Evolutionary conservation across 1,139 yeast genomes (phyloP).

Genomic region (Yamadazyma songkhlaensis): DNA sequence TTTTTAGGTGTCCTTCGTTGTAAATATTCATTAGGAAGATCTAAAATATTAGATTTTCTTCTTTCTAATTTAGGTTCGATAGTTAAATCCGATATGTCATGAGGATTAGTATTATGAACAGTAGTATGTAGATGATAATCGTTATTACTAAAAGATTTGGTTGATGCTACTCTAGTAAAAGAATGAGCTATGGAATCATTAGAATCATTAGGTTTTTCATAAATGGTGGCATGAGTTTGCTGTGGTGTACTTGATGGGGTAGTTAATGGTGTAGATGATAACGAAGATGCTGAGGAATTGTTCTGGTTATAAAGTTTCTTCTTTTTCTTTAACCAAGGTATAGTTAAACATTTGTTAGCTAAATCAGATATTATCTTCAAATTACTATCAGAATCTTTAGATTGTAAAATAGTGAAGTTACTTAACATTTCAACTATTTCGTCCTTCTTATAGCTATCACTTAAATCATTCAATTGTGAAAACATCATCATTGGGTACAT

Average conservation of each 20-base stretch:
- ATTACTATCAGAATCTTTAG: constrained; percentile 4
- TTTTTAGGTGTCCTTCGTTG: constrained; percentile 7
- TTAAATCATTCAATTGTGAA: constrained; percentile 54
- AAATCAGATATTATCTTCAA: constrained; percentile 50
- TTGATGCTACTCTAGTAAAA: constrained; percentile 37
- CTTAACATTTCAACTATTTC: constrained; percentile 53
- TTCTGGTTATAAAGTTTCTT: constrained; percentile 2
- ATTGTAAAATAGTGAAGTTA: constrained; percentile 32
- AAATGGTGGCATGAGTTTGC: constrained; percentile 2
- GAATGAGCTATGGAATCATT: constrained; percentile 25
- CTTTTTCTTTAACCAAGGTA: constrained; percentile 50
- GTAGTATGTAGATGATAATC: constrained; percentile 40
- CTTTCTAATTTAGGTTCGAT: constrained; percentile 7
- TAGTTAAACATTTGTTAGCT: constrained; percentile 59
- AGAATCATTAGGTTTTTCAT: constrained; percentile 14
- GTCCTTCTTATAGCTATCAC: constrained; percentile 53
- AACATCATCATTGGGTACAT: constrained; percentile 67
- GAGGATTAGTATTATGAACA: constrained; percentile 21
- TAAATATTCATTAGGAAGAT: constrained; percentile 36
- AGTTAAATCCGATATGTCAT: constrained; percentile 3
- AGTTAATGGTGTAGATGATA: constrained; percentile 6
- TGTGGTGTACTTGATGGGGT: constrained; percentile 2
- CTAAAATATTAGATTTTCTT: constrained; percentile 22
- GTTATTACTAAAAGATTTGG: constrained; percentile 31
- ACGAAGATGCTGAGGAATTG: constrained; percentile 13